Conservation (phyloP, 2,329 filamentous ascomycete genomes). For the Pyricularia grisea region DNA sequence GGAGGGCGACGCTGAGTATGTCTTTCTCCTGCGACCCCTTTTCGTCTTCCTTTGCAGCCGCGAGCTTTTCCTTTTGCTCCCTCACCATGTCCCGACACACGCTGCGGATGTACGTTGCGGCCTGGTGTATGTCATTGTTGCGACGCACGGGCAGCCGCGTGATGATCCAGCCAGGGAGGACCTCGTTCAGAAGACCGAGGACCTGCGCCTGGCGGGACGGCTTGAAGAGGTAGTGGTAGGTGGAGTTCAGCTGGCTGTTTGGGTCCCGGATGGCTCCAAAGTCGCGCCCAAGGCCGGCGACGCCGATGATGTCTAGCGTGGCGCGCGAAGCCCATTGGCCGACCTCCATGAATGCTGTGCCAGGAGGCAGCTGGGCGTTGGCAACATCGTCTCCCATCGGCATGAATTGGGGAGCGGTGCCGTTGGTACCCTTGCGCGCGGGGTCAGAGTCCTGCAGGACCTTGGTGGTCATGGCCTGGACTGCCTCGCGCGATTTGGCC, state of each 20-base stretch:
- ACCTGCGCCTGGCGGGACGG: slow-evolving; percentile 41
- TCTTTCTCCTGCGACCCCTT: slow-evolving; percentile 44
- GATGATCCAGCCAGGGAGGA: slow-evolving; percentile 56
- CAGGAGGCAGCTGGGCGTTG: slow-evolving; percentile 8
- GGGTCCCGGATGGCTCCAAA: slow-evolving; percentile 58
- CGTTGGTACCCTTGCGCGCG: slow-evolving; percentile 10
- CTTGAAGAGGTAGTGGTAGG: slow-evolving; percentile 47
- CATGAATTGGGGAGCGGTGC: slow-evolving; percentile 14
- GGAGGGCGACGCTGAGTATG: slow-evolving; percentile 72
- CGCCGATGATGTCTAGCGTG: slow-evolving; percentile 67
- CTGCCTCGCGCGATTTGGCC: slow-evolving; percentile 62
- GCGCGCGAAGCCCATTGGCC: slow-evolving; percentile 55
- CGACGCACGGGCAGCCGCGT: slow-evolving; percentile 56
- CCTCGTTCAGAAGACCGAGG: slow-evolving; percentile 46
- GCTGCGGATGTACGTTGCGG: slow-evolving; percentile 49
- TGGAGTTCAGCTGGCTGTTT: slow-evolving; percentile 45
- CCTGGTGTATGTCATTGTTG: slow-evolving; percentile 54
- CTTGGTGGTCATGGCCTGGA: slow-evolving; percentile 47
- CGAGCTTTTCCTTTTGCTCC: slow-evolving; percentile 51
- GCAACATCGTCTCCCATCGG: not conserved
- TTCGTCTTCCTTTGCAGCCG: not conserved
- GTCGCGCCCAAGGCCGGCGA: slow-evolving; percentile 62
- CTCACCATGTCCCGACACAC: slow-evolving; percentile 60
- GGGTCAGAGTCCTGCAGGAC: slow-evolving; percentile 28
- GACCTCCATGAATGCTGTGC: slow-evolving; percentile 42